Conservation (phyloP, 257 asterid species). For the Fraxinus anomala region DNA sequence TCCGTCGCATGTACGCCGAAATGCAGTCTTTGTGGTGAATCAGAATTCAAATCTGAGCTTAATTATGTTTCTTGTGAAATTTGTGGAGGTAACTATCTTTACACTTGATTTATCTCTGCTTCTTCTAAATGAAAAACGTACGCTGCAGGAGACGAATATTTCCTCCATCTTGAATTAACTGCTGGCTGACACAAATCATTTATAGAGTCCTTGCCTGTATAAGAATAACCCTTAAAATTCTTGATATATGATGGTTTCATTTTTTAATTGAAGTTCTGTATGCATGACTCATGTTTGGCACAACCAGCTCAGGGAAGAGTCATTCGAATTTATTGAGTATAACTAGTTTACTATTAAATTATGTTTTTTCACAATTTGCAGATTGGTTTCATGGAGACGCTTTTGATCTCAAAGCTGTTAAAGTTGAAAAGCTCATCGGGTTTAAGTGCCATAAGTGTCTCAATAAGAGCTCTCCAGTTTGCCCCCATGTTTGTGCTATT, state of each 20-base stretch:
- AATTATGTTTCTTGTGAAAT: constrained; percentile 74
- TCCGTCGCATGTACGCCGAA: constrained; percentile 42
- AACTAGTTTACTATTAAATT: constrained; percentile 23
- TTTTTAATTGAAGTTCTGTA: constrained; percentile 12
- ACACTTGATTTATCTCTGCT: constrained; percentile 11
- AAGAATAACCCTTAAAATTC: constrained; percentile 1
- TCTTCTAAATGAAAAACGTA: constrained; percentile 21
- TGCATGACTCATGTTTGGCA: constrained; percentile 20
- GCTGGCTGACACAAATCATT: constrained; percentile 22
- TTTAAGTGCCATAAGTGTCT: constrained; percentile 83
- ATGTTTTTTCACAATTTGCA: constrained; percentile 41
- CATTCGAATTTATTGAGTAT: constrained; percentile 14
- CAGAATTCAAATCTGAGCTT: constrained; percentile 52
- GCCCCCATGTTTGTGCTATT: constrained; percentile 55
- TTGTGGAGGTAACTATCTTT: constrained; percentile 72
- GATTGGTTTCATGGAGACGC: constrained; percentile 98
- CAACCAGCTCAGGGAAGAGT: constrained; percentile 14
- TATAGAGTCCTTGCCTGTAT: constrained; percentile 20
- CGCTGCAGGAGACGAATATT: constrained; percentile 19
- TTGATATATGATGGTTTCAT: neutral
- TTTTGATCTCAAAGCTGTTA: constrained; percentile 61
- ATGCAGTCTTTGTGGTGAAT: constrained; percentile 76
- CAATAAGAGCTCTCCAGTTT: constrained; percentile 55
- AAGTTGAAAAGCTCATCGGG: constrained; percentile 62
- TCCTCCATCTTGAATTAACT: constrained; percentile 18